Base-by-base conservation (phyloP, 2,329 filamentous ascomycete genomes). In the Sphaerulina vaccinii region DNA sequence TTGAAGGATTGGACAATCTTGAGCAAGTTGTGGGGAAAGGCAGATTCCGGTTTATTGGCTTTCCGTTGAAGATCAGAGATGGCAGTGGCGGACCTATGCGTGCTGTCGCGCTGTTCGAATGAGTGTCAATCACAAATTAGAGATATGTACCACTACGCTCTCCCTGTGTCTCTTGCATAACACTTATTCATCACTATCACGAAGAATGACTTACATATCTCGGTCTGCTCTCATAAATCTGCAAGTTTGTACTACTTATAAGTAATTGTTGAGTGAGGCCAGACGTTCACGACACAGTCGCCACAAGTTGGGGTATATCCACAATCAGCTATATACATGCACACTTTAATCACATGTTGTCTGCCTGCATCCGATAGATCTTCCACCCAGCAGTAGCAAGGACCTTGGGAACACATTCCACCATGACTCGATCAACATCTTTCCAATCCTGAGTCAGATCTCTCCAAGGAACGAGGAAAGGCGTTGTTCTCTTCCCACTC, bases 361-460 rank as follows among this genome's bases (percentile, higher is more conserved):
- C 56, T 21, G 59, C 58, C 39, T 59, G 57, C 64, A 68, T 68
- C 47, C 63, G 53, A 54, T 68, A 68, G 19, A 68, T 68, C 51
- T 57, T 62, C 63, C 64, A 68, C n/a, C 64, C 65, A 10, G 62
- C 62, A 23, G 52, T 59, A 15, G 60, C 64, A 22, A 68, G 47
- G 4, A 67, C 60, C 38, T 62, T 47, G 2, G 66, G 66, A 18
- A 68, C 66, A 44, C 65, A 68, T 49, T 68, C 65, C 21, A 69
- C 67, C 66, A 68, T 69, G 5, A 68, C 67, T 2, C 65, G 56
- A 62, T 69, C 67, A 3, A 69, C 65, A 44, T 68, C 65, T 46
- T 63, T 65, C 65, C 65, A 68, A 39, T 67, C 63, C 57, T 68
- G 60, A 24, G 62, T 64, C 23, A 69, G 41, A 55, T 69, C 67